A percentile compares a stretch with the other conserved stretches of the same genome.
Conservation (phyloP, 345 rosid genomes). For the Punica granatum region DNA sequence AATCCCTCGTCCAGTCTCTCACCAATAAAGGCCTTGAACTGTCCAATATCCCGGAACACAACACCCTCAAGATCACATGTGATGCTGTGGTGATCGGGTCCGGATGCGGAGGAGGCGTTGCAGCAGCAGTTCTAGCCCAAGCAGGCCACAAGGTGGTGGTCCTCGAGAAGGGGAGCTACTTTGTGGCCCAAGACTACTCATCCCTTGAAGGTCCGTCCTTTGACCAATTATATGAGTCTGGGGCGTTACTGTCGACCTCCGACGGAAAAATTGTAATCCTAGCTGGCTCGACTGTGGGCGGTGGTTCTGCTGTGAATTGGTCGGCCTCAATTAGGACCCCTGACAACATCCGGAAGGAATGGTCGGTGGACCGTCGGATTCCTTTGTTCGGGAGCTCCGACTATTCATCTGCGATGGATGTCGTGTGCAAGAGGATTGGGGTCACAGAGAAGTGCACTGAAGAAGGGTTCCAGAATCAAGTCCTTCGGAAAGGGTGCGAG, state of each 20-base stretch:
- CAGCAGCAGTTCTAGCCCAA: conserved; percentile 8
- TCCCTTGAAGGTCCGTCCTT: conserved; percentile 13
- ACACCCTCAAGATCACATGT: conserved; percentile 1
- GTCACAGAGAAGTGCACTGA: conserved; percentile 8
- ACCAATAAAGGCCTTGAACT: conserved; percentile 9
- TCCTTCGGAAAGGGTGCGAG: conserved; percentile 11
- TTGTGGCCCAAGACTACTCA: conserved; percentile 6
- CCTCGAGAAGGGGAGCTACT: conserved; percentile 16
- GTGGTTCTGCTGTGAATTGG: conserved; percentile 14
- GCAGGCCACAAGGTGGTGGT: conserved; percentile 12
- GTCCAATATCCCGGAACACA: background rate
- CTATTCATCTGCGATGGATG: conserved; percentile 9
- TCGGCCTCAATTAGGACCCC: conserved; percentile 15
- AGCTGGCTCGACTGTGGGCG: conserved; percentile 13
- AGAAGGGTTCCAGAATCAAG: conserved; percentile 16
- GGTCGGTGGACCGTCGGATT: conserved; percentile 5
- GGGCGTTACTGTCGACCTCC: conserved; percentile 3
- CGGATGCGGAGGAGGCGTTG: conserved; percentile 14
- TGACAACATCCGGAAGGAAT: conserved; percentile 8
- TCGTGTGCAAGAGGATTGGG: conserved; percentile 9
- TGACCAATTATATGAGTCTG: conserved; percentile 8
- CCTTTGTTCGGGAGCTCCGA: conserved; percentile 6
- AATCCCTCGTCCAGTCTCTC: conserved; percentile 12
- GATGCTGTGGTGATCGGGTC: conserved; percentile 7
- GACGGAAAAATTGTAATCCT: conserved; percentile 9